Evolutionary conservation across 2,329 filamentous ascomycete species (phyloP).

Genomic region (Verticillium isaacii): DNA sequence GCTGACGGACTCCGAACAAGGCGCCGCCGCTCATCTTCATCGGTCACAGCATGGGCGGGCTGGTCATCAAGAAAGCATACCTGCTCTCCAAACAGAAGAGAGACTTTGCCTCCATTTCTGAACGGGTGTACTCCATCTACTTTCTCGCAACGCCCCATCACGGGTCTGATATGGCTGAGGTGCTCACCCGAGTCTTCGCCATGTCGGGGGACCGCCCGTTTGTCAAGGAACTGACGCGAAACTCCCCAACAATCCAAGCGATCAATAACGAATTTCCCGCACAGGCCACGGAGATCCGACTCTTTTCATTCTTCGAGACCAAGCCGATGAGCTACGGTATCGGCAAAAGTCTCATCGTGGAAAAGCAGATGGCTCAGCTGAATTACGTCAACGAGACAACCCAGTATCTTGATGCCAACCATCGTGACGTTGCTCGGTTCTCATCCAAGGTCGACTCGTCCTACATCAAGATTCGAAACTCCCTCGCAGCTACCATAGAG

Average conservation of each 20-base stretch:
- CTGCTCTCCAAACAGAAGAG: slow-evolving; percentile 18
- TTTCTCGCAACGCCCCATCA: slow-evolving; percentile 34
- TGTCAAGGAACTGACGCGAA: slow-evolving; percentile 20
- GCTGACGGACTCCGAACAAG: not conserved
- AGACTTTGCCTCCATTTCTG: slow-evolving; percentile 1
- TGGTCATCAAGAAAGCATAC: slow-evolving; percentile 30
- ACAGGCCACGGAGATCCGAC: not conserved
- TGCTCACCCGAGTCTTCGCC: not conserved
- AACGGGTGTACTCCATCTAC: slow-evolving; percentile 22
- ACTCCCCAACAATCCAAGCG: slow-evolving; percentile 19
- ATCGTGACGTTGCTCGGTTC: slow-evolving; percentile 22
- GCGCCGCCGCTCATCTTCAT: slow-evolving; percentile 24
- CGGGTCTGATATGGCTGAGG: slow-evolving; percentile 20
- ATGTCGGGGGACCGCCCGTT: slow-evolving; percentile 16
- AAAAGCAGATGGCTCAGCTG: slow-evolving; percentile 22
- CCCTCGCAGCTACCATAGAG: slow-evolving; percentile 14
- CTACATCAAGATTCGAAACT: slow-evolving; percentile 21
- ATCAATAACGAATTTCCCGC: slow-evolving; percentile 30
- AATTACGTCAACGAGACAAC: slow-evolving; percentile 20
- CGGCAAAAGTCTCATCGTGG: slow-evolving; percentile 21
- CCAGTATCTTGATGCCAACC: slow-evolving; percentile 22
- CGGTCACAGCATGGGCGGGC: slow-evolving; percentile 32
- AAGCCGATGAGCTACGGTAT: slow-evolving; percentile 11
- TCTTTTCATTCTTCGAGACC: not conserved
- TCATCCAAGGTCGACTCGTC: slow-evolving; percentile 15